Base-by-base conservation (phyloP, 2,329 filamentous ascomycete species). In the Myriosclerotinia duriaeana region DNA sequence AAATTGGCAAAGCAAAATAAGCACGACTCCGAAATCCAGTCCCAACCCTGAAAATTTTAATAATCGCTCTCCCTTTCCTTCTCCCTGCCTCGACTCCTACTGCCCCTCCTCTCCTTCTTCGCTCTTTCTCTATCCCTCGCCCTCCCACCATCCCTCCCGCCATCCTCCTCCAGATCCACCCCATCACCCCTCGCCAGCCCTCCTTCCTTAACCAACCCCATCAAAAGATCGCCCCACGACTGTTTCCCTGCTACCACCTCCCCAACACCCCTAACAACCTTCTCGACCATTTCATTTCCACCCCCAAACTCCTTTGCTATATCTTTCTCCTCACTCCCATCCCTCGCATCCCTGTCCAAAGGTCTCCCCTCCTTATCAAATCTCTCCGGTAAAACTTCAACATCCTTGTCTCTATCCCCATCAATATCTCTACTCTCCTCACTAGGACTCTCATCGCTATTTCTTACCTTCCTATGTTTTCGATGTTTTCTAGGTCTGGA, bases 231-330 rank as follows among this genome's bases (percentile, higher is more conserved):
- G 53, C 71, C 73, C 74, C 74, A 76, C 4, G 50, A 71, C 30
- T 73, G 74, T 50, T 63, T 69, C 6, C 75, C 75, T 5, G 74
- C 73, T 26, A 76, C 63, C 12, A 76, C 73, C 38, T 74, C 73
- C 6, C 68, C 71, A 52, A 76, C 71, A 38, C 70, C 69, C 40
- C 38, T 61, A 3, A 70, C 69, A 4, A 75, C 56, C 48, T 63
- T 70, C 52, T 76, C 74, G 1, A 74, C 74, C 72, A 76, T 74
- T 61, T 76, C 75, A 15, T 69, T 64, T 30, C 63, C 60, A 15
- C 66, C 66, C 26, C 65, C 54, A 30, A 65, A 65, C 30, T 65
- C 63, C 34, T 50, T 65, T 3, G 63, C 63, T 12, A 65, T 63
- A 63, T 63, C 60, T 30, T 15, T 63, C 5, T 53, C 36, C 2